Evolutionary conservation across 345 rosid genomes (phyloP), one percentile per base, ranked within the genome.

Genomic region (Cardiospermum halicacabum): DNA sequence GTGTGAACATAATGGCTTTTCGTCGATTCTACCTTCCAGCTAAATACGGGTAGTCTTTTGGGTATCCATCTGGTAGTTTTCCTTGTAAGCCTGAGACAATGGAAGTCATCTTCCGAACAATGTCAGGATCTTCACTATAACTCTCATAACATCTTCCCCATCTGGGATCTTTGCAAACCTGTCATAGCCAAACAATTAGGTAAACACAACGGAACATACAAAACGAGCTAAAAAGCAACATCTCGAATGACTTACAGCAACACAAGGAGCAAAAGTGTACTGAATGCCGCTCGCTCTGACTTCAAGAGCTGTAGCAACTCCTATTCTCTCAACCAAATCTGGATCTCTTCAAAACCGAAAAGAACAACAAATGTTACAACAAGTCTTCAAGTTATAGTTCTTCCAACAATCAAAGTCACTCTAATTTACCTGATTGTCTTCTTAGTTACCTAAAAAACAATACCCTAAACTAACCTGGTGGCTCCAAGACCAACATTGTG

Each of bases 131-230:
- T 75, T 92, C 98, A 30, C 91, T 62, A 54, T 73, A 92, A 67
- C 93, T 82, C 80, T 92, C 98, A 50, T 89, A 88, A 60, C 84
- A 79, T 70, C 98, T 73, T 72, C 97, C 97, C 96, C 97, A 92
- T 62, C 98, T 82, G 0, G 96, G 88, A 77, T 89, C 98, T 71
- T 72, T 82, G 76, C 80, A 71, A 31, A 86, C 89, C 98, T 88
- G 75, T 59, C 69, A 72, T 64, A 59, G 66, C 31, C 70, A 63
- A 75, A 56, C 24, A 58, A 69, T 43, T 62, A 56, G 62, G 9
- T 34, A 7, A 34, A 34, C 39, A 43, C 22, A 25, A 37, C 31
- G 28, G 34, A 47, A 58, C 21, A 43, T 19, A 36, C 22, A 62
- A 36, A 28, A 66, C 15, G 19, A 9, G 40, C 18, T 27, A 19